Percentiles rank a stretch among this genome's conserved stretches.
phyloP scores from a whole-genome alignment of 1,284 basidiomycete genomes.

The Puccinia coronata region DNA sequence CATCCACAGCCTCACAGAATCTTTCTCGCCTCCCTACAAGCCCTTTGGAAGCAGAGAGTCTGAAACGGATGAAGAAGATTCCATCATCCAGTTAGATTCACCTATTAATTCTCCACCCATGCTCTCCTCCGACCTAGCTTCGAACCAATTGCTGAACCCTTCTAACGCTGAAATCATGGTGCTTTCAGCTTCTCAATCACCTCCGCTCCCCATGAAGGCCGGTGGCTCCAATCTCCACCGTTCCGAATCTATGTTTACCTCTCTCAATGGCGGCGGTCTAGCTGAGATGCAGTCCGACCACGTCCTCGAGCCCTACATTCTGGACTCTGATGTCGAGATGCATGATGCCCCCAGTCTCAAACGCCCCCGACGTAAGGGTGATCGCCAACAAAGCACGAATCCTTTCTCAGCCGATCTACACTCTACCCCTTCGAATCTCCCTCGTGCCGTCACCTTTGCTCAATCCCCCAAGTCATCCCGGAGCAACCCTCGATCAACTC shows the following conservation, averaged over 20 bases:
- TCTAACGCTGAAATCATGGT: not conserved
- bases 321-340: constrained; percentile 1
- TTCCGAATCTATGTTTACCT: not conserved
- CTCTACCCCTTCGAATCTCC: not conserved
- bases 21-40: constrained; percentile 38
- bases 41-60: constrained; percentile 13
- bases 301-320: not conserved
- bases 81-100: constrained; percentile 1
- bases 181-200: not conserved
- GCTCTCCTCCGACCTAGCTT: not conserved
- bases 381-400: not conserved
- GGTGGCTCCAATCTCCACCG: not conserved
- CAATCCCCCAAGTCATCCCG: constrained; percentile 7
- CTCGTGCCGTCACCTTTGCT: constrained; percentile 3
- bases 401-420: not conserved
- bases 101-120: not conserved
- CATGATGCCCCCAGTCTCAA: not conserved
- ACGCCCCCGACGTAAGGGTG: not conserved
- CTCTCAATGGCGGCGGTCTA: not conserved
- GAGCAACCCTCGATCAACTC: constrained; percentile 2
- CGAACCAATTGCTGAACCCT: not conserved
- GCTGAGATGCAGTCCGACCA: not conserved
- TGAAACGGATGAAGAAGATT: constrained; percentile 36
- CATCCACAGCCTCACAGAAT: constrained; percentile 19
- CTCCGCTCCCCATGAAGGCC: not conserved